phyloP scores from a whole-genome alignment of 2,329 filamentous ascomycete genomes.

The Colletotrichum salicis region DNA sequence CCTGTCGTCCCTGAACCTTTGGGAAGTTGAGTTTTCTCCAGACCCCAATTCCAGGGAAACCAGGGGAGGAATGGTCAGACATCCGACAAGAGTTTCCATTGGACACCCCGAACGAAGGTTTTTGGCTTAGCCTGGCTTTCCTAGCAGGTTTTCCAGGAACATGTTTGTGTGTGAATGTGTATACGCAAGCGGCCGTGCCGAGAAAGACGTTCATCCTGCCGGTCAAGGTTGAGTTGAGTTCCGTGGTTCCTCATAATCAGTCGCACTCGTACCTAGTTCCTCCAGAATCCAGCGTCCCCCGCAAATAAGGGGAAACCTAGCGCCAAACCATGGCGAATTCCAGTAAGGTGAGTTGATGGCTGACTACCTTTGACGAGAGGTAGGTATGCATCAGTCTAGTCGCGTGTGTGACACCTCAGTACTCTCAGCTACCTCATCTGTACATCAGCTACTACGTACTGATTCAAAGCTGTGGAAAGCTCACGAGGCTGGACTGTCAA shows the following conservation, averaged over 20 bases:
- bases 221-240: background rate
- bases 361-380: background rate
- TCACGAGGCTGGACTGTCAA: background rate
- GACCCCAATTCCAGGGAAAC: background rate
- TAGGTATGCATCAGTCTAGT: no score
- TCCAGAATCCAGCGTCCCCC: background rate
- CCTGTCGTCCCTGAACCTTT: background rate
- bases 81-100: slow-evolving; percentile 17
- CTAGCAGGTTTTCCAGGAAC: background rate
- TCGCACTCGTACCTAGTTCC: no score
- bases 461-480: background rate
- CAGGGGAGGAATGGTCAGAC: slow-evolving; percentile 22
- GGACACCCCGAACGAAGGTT: background rate
- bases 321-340: background rate
- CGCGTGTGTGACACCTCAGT: background rate
- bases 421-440: background rate
- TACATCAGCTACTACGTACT: background rate
- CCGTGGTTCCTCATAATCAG: no score
- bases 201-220: background rate
- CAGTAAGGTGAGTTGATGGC: background rate
- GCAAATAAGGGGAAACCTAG: background rate
- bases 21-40: background rate
- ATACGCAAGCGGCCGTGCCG: background rate
- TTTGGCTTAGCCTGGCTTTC: background rate
- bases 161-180: background rate